Conservation (phyloP, 106 monocot genomes). For the Narthecium ossifragum region DNA sequence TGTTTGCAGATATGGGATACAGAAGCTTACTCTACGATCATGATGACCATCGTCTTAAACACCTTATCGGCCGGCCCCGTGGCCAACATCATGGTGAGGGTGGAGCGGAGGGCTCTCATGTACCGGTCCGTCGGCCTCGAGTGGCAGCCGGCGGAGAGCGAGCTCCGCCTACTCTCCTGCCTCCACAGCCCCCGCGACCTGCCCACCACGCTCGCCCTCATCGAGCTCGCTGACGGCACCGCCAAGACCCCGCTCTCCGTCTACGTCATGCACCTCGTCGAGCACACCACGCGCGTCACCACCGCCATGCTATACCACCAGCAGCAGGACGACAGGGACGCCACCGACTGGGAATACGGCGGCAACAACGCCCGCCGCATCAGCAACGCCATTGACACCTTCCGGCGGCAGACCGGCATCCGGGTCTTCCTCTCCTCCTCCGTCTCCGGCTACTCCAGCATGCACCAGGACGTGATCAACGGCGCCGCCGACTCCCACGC, state of each 20-base stretch:
- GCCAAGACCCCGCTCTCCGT: constrained; percentile 13
- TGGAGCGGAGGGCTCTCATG: constrained; percentile 11
- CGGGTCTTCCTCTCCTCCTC: constrained; percentile 41
- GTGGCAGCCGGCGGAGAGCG: constrained; percentile 16
- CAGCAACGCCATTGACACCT: constrained; percentile 53
- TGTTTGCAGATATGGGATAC: constrained; percentile 32
- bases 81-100: constrained; percentile 23
- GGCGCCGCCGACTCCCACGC: constrained; percentile 41
- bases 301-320: constrained; percentile 36
- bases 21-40: constrained; percentile 13
- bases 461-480: constrained; percentile 60
- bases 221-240: constrained; percentile 27
- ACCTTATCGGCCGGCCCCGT: constrained; percentile 48
- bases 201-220: constrained; percentile 36
- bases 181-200: constrained; percentile 38
- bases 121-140: constrained; percentile 34
- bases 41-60: constrained; percentile 42
- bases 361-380: constrained; percentile 19
- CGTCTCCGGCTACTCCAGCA: constrained; percentile 47
- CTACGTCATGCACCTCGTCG: constrained; percentile 50
- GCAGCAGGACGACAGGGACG: constrained; percentile 11
- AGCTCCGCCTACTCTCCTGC: constrained; percentile 66
- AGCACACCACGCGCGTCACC: constrained; percentile 28
- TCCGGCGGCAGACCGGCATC: constrained; percentile 40
- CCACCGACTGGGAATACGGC: constrained; percentile 1